These are phyloP conservation scores for Penicillium sp. DNA, from an alignment of 2,329 filamentous ascomycete species.

Conservation along the genomic window DNA sequence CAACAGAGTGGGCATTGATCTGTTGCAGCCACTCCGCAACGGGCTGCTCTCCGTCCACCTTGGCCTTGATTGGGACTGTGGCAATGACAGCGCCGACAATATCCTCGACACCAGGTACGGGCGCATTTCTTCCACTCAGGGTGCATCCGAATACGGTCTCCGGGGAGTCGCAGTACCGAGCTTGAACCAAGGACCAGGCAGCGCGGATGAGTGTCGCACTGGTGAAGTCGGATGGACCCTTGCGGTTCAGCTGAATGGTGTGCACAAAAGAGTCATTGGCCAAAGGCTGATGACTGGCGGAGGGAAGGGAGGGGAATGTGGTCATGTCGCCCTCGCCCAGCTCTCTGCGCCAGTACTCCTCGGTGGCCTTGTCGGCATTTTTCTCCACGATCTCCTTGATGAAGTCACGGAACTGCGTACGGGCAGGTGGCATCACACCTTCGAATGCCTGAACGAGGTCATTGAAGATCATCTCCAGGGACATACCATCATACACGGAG, in stretches of 20 bases:
- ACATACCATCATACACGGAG: slow-evolving; percentile 46
- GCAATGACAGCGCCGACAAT: slow-evolving; percentile 49
- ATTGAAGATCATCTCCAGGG: slow-evolving; percentile 11
- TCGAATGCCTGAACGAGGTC: slow-evolving; percentile 9
- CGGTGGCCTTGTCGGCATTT: slow-evolving; percentile 35
- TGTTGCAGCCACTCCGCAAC: slow-evolving; percentile 52
- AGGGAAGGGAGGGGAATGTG: slow-evolving; percentile 44
- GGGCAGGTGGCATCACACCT: slow-evolving; percentile 15
- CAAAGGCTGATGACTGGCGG: slow-evolving; percentile 28
- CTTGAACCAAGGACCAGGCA: slow-evolving; percentile 45
- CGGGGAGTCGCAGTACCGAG: slow-evolving; percentile 38
- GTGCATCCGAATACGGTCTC: slow-evolving; percentile 49
- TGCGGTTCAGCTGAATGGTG: neutral
- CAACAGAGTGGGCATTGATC: slow-evolving; percentile 55
- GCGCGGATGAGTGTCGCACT: slow-evolving; percentile 45
- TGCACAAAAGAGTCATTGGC: slow-evolving; percentile 6
- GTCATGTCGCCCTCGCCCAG: slow-evolving; percentile 43
- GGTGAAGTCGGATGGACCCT: slow-evolving; percentile 28
- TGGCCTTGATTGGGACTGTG: slow-evolving; percentile 44
- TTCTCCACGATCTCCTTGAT: slow-evolving; percentile 45
- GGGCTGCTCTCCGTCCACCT: slow-evolving; percentile 33
- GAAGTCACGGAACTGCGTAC: slow-evolving; percentile 33
- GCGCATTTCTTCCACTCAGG: slow-evolving; percentile 45
- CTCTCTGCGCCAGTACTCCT: slow-evolving; percentile 46
- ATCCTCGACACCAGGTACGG: slow-evolving; percentile 43